phyloP scores from a whole-genome alignment of 1,139 yeast species.

The Blastobotrys ciferrii region DNA sequence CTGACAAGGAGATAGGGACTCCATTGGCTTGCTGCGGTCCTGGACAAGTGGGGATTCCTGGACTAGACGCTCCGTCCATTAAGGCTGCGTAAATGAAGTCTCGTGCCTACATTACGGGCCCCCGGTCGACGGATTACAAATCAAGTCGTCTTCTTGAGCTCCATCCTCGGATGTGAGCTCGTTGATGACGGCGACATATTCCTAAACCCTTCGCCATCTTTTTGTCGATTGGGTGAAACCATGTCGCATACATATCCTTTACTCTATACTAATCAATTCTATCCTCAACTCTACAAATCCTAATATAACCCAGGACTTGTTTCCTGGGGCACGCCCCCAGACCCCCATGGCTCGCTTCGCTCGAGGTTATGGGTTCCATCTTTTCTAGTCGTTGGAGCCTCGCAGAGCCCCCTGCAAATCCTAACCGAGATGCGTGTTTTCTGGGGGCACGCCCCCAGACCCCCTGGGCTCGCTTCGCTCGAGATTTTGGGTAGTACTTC shows the following conservation, averaged over 20 bases:
- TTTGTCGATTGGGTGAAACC: conserved; percentile 85
- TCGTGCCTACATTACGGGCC: conserved; percentile 24
- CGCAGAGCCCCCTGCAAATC: too few relatives aligned
- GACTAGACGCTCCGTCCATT: conserved; percentile 7
- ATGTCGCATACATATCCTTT: conserved; percentile 66
- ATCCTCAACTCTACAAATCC: neutral
- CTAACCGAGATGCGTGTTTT: too few relatives aligned
- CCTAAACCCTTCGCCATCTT: conserved; percentile 62
- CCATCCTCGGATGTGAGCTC: conserved; percentile 37
- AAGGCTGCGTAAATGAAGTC: conserved; percentile 19
- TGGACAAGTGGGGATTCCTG: conserved; percentile 11
- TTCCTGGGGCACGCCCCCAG: too few relatives aligned
- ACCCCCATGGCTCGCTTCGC: too few relatives aligned
- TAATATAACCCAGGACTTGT: too few relatives aligned
- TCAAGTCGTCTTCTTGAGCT: conserved; percentile 37
- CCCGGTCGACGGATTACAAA: conserved; percentile 44
- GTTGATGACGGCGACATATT: conserved; percentile 67
- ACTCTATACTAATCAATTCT: neutral
- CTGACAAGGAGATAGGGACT: conserved; percentile 30
- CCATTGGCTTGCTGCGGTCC: conserved; percentile 24
- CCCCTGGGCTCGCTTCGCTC: too few relatives aligned
- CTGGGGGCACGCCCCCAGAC: too few relatives aligned
- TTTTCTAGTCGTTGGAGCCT: too few relatives aligned
- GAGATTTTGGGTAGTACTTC: too few relatives aligned
- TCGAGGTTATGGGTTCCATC: too few relatives aligned